Conservation (phyloP, 345 rosid species). For the Gossypium sturtianum region DNA sequence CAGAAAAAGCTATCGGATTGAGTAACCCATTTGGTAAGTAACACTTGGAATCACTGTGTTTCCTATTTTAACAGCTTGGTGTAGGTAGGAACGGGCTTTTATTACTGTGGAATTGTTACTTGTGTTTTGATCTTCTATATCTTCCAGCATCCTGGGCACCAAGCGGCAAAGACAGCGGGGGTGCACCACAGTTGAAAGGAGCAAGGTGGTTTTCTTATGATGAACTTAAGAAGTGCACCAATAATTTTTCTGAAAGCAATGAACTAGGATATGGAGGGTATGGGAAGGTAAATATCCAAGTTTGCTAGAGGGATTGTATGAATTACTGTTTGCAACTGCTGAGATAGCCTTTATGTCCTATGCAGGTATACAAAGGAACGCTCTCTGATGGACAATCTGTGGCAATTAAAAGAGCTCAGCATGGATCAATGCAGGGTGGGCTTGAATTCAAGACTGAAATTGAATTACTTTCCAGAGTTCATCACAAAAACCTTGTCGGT, state of each 20-base stretch:
- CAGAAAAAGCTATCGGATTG: slow-evolving; percentile 80
- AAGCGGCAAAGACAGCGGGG: slow-evolving; percentile 77
- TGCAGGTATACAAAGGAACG: slow-evolving; percentile 79
- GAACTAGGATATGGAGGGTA: slow-evolving; percentile 95
- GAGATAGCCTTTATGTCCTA: neutral
- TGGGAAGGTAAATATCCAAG: slow-evolving; percentile 56
- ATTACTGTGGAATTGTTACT: neutral
- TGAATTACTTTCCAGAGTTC: slow-evolving; percentile 90
- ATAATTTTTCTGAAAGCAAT: slow-evolving; percentile 60
- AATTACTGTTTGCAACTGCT: neutral
- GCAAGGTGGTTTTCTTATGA: slow-evolving; percentile 93
- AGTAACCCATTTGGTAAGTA: slow-evolving; percentile 83
- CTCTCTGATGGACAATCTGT: slow-evolving; percentile 67
- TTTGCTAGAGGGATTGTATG: neutral
- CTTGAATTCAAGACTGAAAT: slow-evolving; percentile 94
- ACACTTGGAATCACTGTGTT: neutral
- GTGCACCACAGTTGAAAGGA: slow-evolving; percentile 90
- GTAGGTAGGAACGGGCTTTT: neutral
- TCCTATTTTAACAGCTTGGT: neutral
- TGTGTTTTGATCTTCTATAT: neutral
- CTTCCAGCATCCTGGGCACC: slow-evolving; percentile 85
- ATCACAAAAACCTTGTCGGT: slow-evolving; percentile 87
- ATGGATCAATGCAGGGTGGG: slow-evolving; percentile 91
- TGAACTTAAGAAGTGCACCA: slow-evolving; percentile 77
- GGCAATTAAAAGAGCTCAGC: slow-evolving; percentile 89